A percentile compares a stretch with the other conserved stretches of the same genome.
phyloP scores from a whole-genome alignment of 2,329 filamentous ascomycete species.

The Cladosporium sp. region DNA sequence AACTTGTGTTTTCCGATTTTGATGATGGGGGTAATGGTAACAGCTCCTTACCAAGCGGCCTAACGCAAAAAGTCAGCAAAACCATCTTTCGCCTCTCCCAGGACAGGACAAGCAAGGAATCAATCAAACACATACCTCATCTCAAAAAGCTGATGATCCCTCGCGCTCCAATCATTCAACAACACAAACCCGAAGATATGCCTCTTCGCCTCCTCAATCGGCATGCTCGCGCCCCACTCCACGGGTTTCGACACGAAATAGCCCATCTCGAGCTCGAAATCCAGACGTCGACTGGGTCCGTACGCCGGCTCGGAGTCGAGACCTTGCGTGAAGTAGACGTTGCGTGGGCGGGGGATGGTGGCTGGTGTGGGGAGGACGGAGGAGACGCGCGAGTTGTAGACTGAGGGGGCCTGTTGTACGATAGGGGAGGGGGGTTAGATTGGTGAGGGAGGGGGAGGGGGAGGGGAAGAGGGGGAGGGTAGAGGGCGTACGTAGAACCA shows the following conservation, averaged over 20 bases:
- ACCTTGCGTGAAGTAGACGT: constrained; percentile 36
- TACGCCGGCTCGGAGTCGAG: constrained; percentile 36
- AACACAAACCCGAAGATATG: constrained; percentile 62
- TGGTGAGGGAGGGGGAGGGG: no score
- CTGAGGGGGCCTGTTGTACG: constrained; percentile 20
- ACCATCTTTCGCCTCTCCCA: not conserved
- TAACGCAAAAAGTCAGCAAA: not conserved
- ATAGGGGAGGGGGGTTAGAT: no score
- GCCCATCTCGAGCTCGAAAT: constrained; percentile 50
- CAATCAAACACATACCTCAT: constrained; percentile 7
- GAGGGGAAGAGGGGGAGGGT: no score
- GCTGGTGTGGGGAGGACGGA: constrained; percentile 25
- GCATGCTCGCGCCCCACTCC: constrained; percentile 34
- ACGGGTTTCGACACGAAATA: constrained; percentile 42
- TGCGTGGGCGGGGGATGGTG: constrained; percentile 42
- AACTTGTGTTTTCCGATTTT: not conserved
- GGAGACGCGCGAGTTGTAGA: constrained; percentile 42
- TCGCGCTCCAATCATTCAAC: constrained; percentile 57
- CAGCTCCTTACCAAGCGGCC: no score
- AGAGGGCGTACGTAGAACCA: constrained; percentile 10
- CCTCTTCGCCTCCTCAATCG: constrained; percentile 42
- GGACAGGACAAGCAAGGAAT: no score
- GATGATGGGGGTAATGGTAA: no score
- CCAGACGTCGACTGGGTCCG: constrained; percentile 38
- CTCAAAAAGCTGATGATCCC: constrained; percentile 14